Base-by-base conservation (phyloP, 2,329 filamentous ascomycete genomes). In the Colletotrichum sp. region DNA sequence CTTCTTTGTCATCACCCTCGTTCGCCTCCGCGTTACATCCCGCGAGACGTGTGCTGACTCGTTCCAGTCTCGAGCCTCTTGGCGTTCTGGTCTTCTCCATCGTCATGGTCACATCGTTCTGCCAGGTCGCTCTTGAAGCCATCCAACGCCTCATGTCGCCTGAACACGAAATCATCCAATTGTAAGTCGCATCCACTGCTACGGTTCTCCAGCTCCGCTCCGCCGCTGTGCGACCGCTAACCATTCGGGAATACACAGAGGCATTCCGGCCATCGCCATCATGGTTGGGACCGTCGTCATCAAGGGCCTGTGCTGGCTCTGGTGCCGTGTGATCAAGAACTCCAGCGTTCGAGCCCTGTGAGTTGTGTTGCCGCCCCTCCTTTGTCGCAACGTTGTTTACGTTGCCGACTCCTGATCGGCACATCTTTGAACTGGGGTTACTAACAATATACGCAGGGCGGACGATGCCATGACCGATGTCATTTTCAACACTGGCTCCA, bases 401-500 rank as follows among this genome's bases (percentile, higher is more conserved):
- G 32, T 64, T 58, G 21, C 34, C 69, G 63, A 21, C 69, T 68
- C 63, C 63, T 63, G 63, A 64, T 68, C 69, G 28, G 59, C 69
- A 81, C 81, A 38, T 80, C 80, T n/a, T 66, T 80, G 24, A 81
- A 84, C 32, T 48, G 28, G 56, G 63, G 66, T 67, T n/a, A 74
- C 77, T 75, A 78, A 48, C 26, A 58, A 66, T 66, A 48, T 63
- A 4, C 55, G 34, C 69, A 88, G 86, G 69, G 88, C 88, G 38
- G 86, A 89, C 32, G 88, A 90, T 76, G 88, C 88, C 68, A 86
- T 88, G 81, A 94, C 94, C 0, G 94, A 98, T 80, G 94, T 98
- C 32, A 92, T 98, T 36, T 98, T 98, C 90, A 98, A 98, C 84
- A 92, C 91, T 1, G 96, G 97, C 80, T 96, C 94, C 77, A 97